phyloP scores from a whole-genome alignment of 148 eudicot species.

The Drosera capensis region DNA sequence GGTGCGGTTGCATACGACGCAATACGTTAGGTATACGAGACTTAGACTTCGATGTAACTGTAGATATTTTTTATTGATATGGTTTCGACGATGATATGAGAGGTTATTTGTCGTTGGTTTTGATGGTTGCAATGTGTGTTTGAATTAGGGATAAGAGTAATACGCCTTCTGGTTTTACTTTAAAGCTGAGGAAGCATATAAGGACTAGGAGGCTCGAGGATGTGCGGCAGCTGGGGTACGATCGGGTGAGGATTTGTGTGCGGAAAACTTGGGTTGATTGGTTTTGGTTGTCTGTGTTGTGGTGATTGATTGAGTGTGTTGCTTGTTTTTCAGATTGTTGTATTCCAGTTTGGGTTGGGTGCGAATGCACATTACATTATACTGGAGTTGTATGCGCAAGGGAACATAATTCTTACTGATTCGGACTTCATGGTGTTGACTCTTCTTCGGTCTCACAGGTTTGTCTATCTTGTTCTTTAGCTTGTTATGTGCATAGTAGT shows the following conservation, averaged over 20 bases:
- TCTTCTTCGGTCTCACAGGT: conserved; percentile 99
- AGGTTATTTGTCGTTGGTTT: not conserved
- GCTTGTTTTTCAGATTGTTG: conserved; percentile 46
- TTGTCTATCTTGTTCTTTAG: conserved; percentile 9
- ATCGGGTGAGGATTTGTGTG: conserved; percentile 44
- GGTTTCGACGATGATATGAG: not conserved
- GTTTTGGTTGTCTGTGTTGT: not conserved
- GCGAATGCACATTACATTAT: conserved; percentile 75
- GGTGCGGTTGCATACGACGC: conserved; percentile 85
- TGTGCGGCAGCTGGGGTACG: conserved; percentile 96
- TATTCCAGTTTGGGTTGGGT: conserved; percentile 90
- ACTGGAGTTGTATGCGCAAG: conserved; percentile 94
- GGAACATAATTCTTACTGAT: conserved; percentile 84
- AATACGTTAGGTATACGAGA: conserved; percentile 58
- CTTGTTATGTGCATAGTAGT: not conserved
- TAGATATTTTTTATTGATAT: no score
- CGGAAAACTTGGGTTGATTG: not conserved
- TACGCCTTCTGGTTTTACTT: conserved; percentile 92
- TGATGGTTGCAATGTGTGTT: not conserved
- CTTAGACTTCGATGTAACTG: no score
- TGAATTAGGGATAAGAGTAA: conserved; percentile 79
- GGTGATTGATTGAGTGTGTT: not conserved
- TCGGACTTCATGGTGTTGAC: conserved; percentile 76
- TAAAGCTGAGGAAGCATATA: conserved; percentile 92
- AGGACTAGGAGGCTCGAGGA: conserved; percentile 95